phyloP scores from a whole-genome alignment of 1,284 basidiomycete species.

The Nidula niveotomentosa region DNA sequence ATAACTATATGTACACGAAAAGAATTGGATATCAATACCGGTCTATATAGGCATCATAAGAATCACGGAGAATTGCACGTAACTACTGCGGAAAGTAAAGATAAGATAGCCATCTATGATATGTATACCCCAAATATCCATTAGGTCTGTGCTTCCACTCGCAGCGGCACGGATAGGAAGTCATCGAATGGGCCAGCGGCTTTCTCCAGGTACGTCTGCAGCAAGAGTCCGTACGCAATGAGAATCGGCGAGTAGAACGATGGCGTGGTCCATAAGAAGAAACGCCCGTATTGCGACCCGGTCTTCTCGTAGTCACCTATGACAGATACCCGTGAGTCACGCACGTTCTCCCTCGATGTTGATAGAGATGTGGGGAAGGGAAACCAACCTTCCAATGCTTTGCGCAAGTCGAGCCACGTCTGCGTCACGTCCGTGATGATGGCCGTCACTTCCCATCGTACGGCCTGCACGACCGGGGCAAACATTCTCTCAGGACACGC shows the following conservation, averaged over 20 bases:
- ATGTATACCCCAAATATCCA: no score
- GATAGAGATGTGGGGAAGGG: not conserved
- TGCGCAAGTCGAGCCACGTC: slow-evolving; percentile 75
- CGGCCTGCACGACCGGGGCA: slow-evolving; percentile 51
- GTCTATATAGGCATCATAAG: not conserved
- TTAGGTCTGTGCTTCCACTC: not conserved
- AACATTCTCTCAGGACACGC: not conserved
- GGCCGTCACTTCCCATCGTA: slow-evolving; percentile 87
- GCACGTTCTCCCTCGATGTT: not conserved
- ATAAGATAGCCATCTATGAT: not conserved
- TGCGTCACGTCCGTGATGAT: slow-evolving; percentile 89
- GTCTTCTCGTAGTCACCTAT: slow-evolving; percentile 70
- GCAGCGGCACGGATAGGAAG: slow-evolving; percentile 4
- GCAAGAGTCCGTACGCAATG: slow-evolving; percentile 21
- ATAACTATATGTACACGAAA: not conserved
- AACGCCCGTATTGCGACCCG: slow-evolving; percentile 57
- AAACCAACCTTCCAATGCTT: slow-evolving; percentile 59
- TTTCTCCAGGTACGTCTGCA: slow-evolving; percentile 41
- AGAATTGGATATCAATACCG: not conserved
- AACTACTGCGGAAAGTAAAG: not conserved
- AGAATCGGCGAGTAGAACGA: slow-evolving; percentile 58
- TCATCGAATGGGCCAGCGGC: slow-evolving; percentile 56
- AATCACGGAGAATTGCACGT: not conserved
- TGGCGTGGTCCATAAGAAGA: slow-evolving; percentile 76
- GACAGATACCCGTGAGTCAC: not conserved